These are phyloP conservation scores for Saturnispora hagleri DNA, from an alignment of 805 yeast genomes.

Conservation along the genomic window DNA sequence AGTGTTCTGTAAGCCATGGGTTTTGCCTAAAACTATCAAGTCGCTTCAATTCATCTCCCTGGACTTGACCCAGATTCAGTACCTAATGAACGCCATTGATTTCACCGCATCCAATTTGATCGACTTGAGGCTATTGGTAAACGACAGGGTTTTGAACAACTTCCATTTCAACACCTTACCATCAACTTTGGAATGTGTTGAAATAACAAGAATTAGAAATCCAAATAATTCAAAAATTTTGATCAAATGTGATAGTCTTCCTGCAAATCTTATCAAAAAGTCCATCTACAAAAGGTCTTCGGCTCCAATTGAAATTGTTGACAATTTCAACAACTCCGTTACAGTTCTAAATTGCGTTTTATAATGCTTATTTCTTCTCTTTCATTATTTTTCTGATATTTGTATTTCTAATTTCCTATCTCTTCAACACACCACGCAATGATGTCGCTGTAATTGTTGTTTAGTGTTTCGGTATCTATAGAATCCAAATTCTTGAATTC, in stretches of 20 bases:
- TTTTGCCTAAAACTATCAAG: not conserved
- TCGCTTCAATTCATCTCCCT: conserved; percentile 4
- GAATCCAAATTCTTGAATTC: conserved; percentile 14
- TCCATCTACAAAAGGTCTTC: not conserved
- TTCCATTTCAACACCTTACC: conserved; percentile 2
- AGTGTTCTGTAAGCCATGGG: not conserved
- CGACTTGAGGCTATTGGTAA: not conserved
- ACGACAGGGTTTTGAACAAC: not conserved
- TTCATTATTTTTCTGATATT: not conserved
- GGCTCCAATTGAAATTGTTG: not conserved
- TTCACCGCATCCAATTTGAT: conserved; percentile 1
- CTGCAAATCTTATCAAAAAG: not conserved
- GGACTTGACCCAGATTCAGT: conserved; percentile 4
- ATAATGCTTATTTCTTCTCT: not conserved
- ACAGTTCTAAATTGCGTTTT: not conserved
- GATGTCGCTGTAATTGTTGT: conserved; percentile 14
- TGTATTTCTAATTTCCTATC: conserved; percentile 1
- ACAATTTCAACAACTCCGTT: not conserved
- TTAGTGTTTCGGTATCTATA: conserved; percentile 12
- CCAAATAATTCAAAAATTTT: not conserved
- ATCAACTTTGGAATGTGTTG: conserved; percentile 2
- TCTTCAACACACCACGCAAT: conserved; percentile 16
- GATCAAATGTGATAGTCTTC: not conserved
- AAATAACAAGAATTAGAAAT: not conserved
- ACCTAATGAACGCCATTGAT: not conserved